phyloP scores from a whole-genome alignment of 306 rosid genomes.

The Ammopiptanthus mongolicus region DNA sequence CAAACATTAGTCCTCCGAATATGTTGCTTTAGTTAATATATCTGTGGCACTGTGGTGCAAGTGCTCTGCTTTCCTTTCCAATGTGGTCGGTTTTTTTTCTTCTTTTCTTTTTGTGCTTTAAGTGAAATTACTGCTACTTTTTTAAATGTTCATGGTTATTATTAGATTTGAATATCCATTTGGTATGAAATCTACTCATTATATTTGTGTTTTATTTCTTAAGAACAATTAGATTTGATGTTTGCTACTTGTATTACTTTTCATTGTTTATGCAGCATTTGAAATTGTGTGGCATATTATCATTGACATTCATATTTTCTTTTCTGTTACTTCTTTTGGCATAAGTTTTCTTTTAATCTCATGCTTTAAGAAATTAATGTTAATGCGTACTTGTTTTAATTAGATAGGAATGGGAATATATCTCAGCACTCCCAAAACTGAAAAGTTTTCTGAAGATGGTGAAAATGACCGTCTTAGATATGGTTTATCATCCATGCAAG shows the following conservation, averaged over 20 bases:
- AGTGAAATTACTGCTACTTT: no score
- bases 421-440: conserved; percentile 94
- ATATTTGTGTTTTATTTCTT: not conserved
- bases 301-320: not conserved
- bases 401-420: conserved; percentile 71
- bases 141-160: no score
- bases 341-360: not conserved
- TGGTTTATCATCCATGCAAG: conserved; percentile 98
- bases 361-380: not conserved
- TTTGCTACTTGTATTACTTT: not conserved
- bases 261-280: not conserved
- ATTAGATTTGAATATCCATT: not conserved
- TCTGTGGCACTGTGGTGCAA: no score
- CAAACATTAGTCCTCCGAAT: not conserved
- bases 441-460: conserved; percentile 87
- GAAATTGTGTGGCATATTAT: not conserved
- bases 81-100: no score
- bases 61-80: no score
- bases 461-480: conserved; percentile 58
- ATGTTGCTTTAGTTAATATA: no score
- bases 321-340: not conserved
- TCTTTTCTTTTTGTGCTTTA: no score
- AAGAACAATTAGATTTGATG: not conserved
- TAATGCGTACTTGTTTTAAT: conserved; percentile 16
- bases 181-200: not conserved